Evolutionary conservation across 805 yeast genomes (phyloP), one percentile per base, ranked within the genome.

Genomic region (Candida endomychidarum): DNA sequence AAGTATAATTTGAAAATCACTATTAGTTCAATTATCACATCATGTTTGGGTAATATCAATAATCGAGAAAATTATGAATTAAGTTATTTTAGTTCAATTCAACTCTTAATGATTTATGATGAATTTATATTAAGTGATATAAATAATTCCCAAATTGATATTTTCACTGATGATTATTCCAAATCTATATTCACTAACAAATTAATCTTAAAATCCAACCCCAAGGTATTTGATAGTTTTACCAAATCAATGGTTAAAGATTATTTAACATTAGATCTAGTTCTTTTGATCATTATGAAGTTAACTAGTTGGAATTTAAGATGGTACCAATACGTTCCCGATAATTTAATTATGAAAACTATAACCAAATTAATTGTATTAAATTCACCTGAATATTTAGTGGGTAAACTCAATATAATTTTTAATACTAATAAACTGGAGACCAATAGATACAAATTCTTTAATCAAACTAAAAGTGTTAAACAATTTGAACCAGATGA

Each of bases 231-330:
- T 26, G 58, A 52, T 14, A 20, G 21, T 10, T 47, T 47, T 18
- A 21, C 22, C 3, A 39, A 45, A 8, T 32, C 38, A 1, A 23
- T 47, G 18, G 30, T n/a, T 2, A 37, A 48, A 11, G 65, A 65
- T 5, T 60, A 56, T 35, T 52, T 68, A 17, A 40, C 61, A 1
- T 34, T 68, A 12, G 72, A 67, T 34, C 61, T 59, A 23, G 49
- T 68, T 2, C 45, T 68, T 28, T 50, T 67, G 15, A 51, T 56
- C 25, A 51, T 80, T 24, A 63, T 77, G 43, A 74, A 74, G 46
- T 60, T 75, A 21, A 63, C 80, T 16, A 74, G 86, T 41, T 85
- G 84, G 75, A 74, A 80, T 43, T 60, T 75, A 25, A 66, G 90
- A 32, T 85, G 82, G 74, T 83, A 83, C 52, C 57, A 80, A 75